Evolutionary conservation across 2,329 filamentous ascomycete species (phyloP).

Genomic region (Lasiodiplodia theobromae): DNA sequence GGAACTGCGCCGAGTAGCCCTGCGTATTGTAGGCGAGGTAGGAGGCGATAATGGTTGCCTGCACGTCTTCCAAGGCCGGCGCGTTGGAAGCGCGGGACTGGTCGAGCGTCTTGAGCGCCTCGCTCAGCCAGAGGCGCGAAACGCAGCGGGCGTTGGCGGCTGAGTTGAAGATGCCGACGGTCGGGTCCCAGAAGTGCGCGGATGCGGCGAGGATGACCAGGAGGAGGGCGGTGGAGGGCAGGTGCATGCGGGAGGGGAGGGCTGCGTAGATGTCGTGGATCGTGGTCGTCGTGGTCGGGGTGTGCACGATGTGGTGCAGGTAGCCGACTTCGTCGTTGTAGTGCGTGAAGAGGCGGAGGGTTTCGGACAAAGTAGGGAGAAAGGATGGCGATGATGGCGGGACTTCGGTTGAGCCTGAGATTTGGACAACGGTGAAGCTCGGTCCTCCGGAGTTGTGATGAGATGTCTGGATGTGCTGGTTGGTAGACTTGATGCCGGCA

Average conservation of each 20-base stretch:
- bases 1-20: conserved; percentile 37
- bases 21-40: conserved; percentile 46
- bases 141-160: not conserved
- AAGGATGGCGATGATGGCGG: not conserved
- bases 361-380: not conserved
- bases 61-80: conserved; percentile 46
- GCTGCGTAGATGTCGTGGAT: not conserved
- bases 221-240: not conserved
- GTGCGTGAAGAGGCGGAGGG: not conserved
- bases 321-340: conserved; percentile 7
- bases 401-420: not conserved
- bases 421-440: not conserved
- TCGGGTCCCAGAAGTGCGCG: conserved; percentile 12
- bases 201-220: not conserved
- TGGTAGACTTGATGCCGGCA: not conserved
- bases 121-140: not conserved
- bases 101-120: not conserved
- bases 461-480: not conserved
- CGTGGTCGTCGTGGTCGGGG: not conserved
- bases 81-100: not conserved
- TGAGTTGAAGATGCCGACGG: not conserved
- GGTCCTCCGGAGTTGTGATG: not conserved
- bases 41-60: conserved; percentile 45
- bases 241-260: not conserved
- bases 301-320: conserved; percentile 8